phyloP scores from a whole-genome alignment of 2,329 filamentous ascomycete genomes.

The Xylaria sp. region DNA sequence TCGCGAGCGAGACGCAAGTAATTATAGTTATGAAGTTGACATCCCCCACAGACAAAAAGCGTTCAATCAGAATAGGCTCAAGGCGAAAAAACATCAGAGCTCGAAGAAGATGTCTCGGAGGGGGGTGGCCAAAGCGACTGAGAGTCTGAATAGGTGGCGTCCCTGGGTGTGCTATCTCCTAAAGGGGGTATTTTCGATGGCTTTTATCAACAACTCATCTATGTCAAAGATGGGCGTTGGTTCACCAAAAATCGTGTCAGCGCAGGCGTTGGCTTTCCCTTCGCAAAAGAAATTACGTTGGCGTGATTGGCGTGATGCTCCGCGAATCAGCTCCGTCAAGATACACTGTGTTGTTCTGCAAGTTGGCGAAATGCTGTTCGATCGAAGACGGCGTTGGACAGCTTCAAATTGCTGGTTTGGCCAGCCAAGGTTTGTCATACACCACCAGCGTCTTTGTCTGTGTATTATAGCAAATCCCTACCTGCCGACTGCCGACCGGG shows the following conservation, averaged over 20 bases:
- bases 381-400: no score
- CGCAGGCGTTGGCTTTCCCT: neutral
- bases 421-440: no score
- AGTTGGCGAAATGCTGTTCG: no score
- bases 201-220: neutral
- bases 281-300: neutral
- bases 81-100: constrained; percentile 55
- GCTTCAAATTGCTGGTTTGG: no score
- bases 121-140: constrained; percentile 37
- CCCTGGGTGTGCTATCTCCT: neutral
- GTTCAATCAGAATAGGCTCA: constrained; percentile 53
- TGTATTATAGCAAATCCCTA: no score
- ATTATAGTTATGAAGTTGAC: constrained; percentile 16
- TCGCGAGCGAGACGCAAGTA: no score
- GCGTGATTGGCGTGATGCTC: neutral
- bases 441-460: no score
- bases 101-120: constrained; percentile 56
- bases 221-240: neutral
- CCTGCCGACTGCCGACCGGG: no score
- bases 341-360: neutral
- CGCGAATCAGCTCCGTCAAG: neutral
- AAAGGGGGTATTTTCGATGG: neutral
- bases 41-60: constrained; percentile 49
- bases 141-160: neutral
- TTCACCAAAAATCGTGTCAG: neutral